Base-by-base conservation (phyloP, 2,329 filamentous ascomycete genomes). In the Fusarium albosuccineum region DNA sequence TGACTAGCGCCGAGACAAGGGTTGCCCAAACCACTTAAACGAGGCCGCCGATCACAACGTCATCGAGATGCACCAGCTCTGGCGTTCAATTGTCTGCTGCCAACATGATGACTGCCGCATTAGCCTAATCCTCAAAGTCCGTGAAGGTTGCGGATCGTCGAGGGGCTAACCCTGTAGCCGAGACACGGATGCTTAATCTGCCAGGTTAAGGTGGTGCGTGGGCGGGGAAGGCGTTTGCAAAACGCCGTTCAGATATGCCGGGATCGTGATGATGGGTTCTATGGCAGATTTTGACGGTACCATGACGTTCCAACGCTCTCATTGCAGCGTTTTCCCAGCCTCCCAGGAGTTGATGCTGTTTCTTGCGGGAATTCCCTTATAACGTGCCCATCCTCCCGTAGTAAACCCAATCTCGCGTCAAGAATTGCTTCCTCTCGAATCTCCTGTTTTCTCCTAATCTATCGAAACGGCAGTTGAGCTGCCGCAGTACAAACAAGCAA, bases 301-400 rank as follows among this genome's bases (percentile, higher is more conserved):
- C 55, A 68, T 68, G 66, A 68, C 66, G 66, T 69, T 3, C 41
- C 48, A 42, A 57, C 6, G 29, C 30, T 51, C 51, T 67, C 48
- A 64, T 66, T 27, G 40, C 7, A 27, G 11, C 27, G 5, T 10
- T 22, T 37, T 8, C 30, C 66, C 62, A 60, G 34, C 51, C 46
- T 54, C 59, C 49, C 42, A 9, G 22, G 22, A 22, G 22, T 22
- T 22, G 22, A 22, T 4, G 4, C 22, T 22, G 22, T 22, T 22
- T 22, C 22, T 5, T 22, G 22, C 22, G 22, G 22, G 22, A 22
- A 22, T 22, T 22, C 22, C 22, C 4, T 22, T 22, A 22, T 22
- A 22, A 22, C 22, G 22, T 5, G 22, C 22, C 22, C 22, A 22
- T 22, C 22, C 22, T 22, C 22, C 22, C 22, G 22, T 22, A 22